These are phyloP conservation scores for Lactarius evosmus DNA, from an alignment of 768 basidiomycete species.

Conservation along the genomic window DNA sequence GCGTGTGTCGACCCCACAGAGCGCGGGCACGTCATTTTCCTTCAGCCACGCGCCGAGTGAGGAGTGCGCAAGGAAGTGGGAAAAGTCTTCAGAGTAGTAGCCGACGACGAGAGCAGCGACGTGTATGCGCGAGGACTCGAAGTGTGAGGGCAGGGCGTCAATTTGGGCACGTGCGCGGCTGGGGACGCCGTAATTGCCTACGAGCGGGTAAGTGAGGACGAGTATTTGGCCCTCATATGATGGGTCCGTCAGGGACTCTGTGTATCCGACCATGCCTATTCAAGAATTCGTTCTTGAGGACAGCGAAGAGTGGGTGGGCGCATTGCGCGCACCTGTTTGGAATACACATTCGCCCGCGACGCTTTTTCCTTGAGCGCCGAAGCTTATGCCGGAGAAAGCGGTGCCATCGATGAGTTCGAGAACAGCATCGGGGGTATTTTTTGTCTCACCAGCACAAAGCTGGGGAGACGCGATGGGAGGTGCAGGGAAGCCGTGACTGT, in stretches of 20 bases:
- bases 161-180: constrained; percentile 49
- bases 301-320: constrained; percentile 12
- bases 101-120: constrained; percentile 88
- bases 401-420: constrained; percentile 90
- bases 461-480: constrained; percentile 39
- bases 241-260: constrained; percentile 96
- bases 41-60: constrained; percentile 91
- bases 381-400: constrained; percentile 84
- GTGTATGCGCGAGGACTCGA: constrained; percentile 95
- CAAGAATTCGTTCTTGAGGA: constrained; percentile 23
- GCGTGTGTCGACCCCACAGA: constrained; percentile 95
- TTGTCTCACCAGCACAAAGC: constrained; percentile 24
- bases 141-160: constrained; percentile 64
- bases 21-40: constrained; percentile 90
- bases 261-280: constrained; percentile 98
- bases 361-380: constrained; percentile 89
- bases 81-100: constrained; percentile 91
- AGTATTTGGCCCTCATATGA: constrained; percentile 99
- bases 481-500: constrained; percentile 39
- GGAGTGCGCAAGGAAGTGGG: constrained; percentile 88
- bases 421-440: constrained; percentile 52
- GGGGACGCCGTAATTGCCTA: constrained; percentile 98
- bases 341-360: constrained; percentile 98
- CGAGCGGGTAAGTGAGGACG: constrained; percentile 91
- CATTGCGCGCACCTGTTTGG: constrained; percentile 77